A percentile compares a stretch with the other conserved stretches of the same genome.
Conservation (phyloP, 495 filamentous ascomycete genomes). For the Glonium stellatum region DNA sequence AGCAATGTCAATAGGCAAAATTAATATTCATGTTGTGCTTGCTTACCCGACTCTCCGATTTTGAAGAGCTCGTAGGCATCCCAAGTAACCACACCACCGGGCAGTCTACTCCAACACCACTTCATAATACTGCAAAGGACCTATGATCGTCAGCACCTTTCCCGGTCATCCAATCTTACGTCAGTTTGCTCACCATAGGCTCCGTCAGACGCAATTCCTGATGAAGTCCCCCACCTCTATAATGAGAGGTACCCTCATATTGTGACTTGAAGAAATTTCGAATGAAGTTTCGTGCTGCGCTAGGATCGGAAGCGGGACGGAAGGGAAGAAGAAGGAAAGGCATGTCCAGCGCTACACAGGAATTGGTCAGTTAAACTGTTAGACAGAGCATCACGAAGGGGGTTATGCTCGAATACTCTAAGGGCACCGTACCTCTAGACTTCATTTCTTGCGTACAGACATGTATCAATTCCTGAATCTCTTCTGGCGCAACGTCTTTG, state of each 20-base stretch:
- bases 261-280: slow-evolving; percentile 77
- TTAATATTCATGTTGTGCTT: not conserved
- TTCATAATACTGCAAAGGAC: slow-evolving; percentile 91
- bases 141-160: slow-evolving; percentile 41
- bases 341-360: slow-evolving; percentile 63
- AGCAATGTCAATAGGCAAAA: slow-evolving; percentile 5
- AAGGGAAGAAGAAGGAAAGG: slow-evolving; percentile 96
- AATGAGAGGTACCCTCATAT: slow-evolving; percentile 31
- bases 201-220: slow-evolving; percentile 91
- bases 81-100: slow-evolving; percentile 92
- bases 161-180: slow-evolving; percentile 11
- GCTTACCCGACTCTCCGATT: slow-evolving; percentile 82
- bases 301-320: slow-evolving; percentile 84
- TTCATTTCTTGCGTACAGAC: slow-evolving; percentile 89
- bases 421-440: slow-evolving; percentile 65
- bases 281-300: slow-evolving; percentile 82
- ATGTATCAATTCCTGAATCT: slow-evolving; percentile 78
- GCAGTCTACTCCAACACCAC: slow-evolving; percentile 96
- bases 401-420: not conserved
- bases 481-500: slow-evolving; percentile 78
- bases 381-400: not conserved
- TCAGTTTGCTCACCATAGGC: slow-evolving; percentile 61
- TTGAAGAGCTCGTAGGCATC: slow-evolving; percentile 94
- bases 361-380: slow-evolving; percentile 1
- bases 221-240: slow-evolving; percentile 58